Percentiles rank a stretch among this genome's conserved stretches.
Evolutionary conservation across 2,329 filamentous ascomycete species (phyloP).

Genomic region (Dryadomyces quercivorus): DNA sequence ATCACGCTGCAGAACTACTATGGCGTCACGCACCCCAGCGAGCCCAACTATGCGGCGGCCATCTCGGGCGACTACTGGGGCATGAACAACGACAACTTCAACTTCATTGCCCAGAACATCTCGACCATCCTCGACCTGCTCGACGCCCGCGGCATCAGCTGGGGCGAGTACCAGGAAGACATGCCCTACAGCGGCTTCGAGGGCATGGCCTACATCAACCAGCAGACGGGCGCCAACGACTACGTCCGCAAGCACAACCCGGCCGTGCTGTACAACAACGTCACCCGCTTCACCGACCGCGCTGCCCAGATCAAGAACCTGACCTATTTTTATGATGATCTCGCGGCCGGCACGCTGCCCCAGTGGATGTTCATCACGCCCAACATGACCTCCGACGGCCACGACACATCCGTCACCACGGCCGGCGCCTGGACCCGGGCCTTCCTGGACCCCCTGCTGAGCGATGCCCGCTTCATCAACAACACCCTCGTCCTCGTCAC

Average conservation of each 20-base stretch:
- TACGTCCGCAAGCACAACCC: conserved; percentile 79
- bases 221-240: conserved; percentile 52
- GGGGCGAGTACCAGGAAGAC: conserved; percentile 67
- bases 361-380: conserved; percentile 63
- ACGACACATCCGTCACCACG: conserved; percentile 58
- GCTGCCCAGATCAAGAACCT: conserved; percentile 64
- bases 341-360: conserved; percentile 49
- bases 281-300: conserved; percentile 45
- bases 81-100: conserved; percentile 56
- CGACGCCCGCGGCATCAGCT: conserved; percentile 50
- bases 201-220: conserved; percentile 51
- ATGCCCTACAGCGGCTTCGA: conserved; percentile 65
- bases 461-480: conserved; percentile 59
- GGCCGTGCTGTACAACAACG: conserved; percentile 51
- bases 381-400: conserved; percentile 66
- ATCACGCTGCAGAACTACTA: conserved; percentile 48
- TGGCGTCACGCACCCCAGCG: conserved; percentile 57
- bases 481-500: conserved; percentile 65
- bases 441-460: conserved; percentile 60
- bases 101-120: conserved; percentile 44
- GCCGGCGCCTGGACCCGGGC: conserved; percentile 55
- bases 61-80: conserved; percentile 64
- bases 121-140: conserved; percentile 58
- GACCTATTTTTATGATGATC: conserved; percentile 54
- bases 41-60: conserved; percentile 64